Base-by-base conservation (phyloP, 164 flowering plant genomes). In the Buxus sempervirens region DNA sequence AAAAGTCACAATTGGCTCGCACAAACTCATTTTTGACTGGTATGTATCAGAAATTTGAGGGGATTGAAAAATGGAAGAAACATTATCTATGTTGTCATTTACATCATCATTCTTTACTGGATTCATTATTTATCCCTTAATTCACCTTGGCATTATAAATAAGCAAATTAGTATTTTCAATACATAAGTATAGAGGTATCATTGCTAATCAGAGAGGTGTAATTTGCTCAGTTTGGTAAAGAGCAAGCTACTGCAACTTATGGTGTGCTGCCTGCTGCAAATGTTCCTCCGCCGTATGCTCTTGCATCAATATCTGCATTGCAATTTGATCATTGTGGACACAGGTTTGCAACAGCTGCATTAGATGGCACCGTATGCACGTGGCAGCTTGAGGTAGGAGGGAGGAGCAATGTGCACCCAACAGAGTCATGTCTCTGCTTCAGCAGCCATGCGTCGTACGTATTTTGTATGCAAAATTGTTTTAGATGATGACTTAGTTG, bases 321-420 rank as follows among this genome's bases (percentile, higher is more conserved):
- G 88, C 85, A 85, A 70, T 93, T 96, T 78, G 98, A 91, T 64
- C 85, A 73, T 45, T 96, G 76, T 72, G 99, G 99, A 51, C 96
- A 96, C 57, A 79, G 97, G 80, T 96, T 96, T 83, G 91, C 91
- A 24, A 85, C 87, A 61, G 90, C 87, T 73, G 96, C 98, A 66
- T 77, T 82, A 67, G 99, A 96, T 81, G 99, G 99, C 69, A 96
- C 97, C 9, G 84, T 96, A n/a, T 84, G 96, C 82, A 87, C 96
- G 14, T 96, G 99, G 99, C 98, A 93, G 81, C 93, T 93, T 76
- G 99, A 96, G 78, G 98, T 93, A 48, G 98, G 99, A 75, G 97
- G 98, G 75, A 82, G 93, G 74, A 89, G 89, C 83, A 88, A 90
- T 60, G 77, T 90, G 67, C 76, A 73, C 53, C 99, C 99, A 25